Evolutionary conservation across 768 basidiomycete species (phyloP).

Genomic region (Suillus clintonianus): DNA sequence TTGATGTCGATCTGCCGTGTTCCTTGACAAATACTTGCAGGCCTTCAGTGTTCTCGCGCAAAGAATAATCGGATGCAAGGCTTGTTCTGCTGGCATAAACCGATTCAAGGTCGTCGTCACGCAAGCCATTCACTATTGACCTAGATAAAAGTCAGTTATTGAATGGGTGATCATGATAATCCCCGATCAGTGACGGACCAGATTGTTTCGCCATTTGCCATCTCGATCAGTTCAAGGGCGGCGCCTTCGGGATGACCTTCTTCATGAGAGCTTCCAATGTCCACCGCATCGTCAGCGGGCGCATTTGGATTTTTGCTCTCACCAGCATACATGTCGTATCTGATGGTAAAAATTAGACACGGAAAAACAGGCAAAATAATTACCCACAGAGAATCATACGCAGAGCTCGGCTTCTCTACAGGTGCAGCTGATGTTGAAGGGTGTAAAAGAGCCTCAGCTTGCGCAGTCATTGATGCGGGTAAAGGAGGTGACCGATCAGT

Average conservation of each 20-base stretch:
- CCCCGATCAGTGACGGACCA: conserved; percentile 53
- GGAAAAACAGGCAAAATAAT: conserved; percentile 14
- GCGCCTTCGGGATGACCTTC: conserved; percentile 45
- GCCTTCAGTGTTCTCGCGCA: conserved; percentile 46
- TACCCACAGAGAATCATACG: conserved; percentile 79
- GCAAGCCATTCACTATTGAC: conserved; percentile 83
- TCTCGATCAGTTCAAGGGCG: conserved; percentile 77
- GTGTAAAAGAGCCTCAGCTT: conserved; percentile 41
- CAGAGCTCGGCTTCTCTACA: conserved; percentile 67
- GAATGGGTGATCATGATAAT: neutral
- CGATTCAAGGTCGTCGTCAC: conserved; percentile 75
- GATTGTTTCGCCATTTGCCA: conserved; percentile 86
- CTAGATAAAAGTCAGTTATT: conserved; percentile 27
- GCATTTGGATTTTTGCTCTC: conserved; percentile 46
- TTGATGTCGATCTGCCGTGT: conserved; percentile 66
- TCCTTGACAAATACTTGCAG: conserved; percentile 78
- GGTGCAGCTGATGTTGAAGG: conserved; percentile 39
- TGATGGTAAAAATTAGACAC: conserved; percentile 33
- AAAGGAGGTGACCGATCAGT: conserved; percentile 66
- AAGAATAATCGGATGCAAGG: conserved; percentile 74
- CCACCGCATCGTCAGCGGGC: conserved; percentile 36
- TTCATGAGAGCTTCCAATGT: conserved; percentile 20
- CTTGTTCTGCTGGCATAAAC: conserved; percentile 67
- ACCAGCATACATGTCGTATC: conserved; percentile 80
- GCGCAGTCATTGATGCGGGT: conserved; percentile 50